Evolutionary conservation across 176 grass and related monocot species (phyloP).

Genomic region (Themeda triandra): DNA sequence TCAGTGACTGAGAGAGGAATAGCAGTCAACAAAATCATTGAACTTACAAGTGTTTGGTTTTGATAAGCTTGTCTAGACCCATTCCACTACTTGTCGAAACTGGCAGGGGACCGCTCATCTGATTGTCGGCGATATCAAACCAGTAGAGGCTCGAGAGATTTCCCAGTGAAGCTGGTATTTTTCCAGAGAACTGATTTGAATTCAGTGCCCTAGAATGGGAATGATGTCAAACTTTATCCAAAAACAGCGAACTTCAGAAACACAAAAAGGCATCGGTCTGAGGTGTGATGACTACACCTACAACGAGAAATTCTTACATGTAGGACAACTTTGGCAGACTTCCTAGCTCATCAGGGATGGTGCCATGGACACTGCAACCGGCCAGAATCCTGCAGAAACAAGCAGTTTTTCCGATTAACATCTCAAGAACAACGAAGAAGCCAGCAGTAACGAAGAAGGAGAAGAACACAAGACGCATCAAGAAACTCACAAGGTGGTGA

Average conservation of each 20-base stretch:
- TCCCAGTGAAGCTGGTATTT: constrained; percentile 78
- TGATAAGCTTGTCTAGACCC: constrained; percentile 74
- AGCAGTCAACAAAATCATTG: background rate
- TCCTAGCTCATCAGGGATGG: constrained; percentile 71
- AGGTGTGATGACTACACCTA: background rate
- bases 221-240: background rate
- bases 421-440: background rate
- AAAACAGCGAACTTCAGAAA: background rate
- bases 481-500: constrained; percentile 69
- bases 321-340: constrained; percentile 53
- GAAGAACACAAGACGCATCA: background rate
- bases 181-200: constrained; percentile 72
- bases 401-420: background rate
- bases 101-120: constrained; percentile 63
- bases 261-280: background rate
- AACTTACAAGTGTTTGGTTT: constrained; percentile 88
- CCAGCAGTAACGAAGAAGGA: background rate
- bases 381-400: constrained; percentile 65
- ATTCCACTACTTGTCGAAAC: constrained; percentile 50
- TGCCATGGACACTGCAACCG: constrained; percentile 78
- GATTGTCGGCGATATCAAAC: constrained; percentile 87
- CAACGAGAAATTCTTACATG: constrained; percentile 51
- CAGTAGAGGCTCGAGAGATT: constrained; percentile 85
- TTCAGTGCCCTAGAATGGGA: constrained; percentile 71
- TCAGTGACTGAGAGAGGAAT: background rate